Base-by-base conservation (phyloP, 106 monocot genomes). In the Dioscorea alata region DNA sequence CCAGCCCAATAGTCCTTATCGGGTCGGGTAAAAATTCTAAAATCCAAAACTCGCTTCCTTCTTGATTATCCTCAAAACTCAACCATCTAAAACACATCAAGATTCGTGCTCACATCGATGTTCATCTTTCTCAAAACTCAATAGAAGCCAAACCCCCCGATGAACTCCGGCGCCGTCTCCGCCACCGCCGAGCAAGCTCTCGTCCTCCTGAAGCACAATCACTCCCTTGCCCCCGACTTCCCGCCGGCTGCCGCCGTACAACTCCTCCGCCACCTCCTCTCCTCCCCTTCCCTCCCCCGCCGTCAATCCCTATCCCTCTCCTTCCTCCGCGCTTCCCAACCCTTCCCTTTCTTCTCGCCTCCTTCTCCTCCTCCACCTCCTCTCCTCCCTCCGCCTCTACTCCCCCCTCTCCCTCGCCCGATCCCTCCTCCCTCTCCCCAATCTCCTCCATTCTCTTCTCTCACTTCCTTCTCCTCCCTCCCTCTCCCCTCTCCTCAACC, bases 401-500 rank as follows among this genome's bases (percentile, higher is more conserved):
- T 34, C 15, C 31, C 54, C 68, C 23, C 63, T 25, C 23, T 71
- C 13, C 68, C 34, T 31, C 28, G 65, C 20, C 52, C 64, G 19
- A 18, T 51, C 56, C 28, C 54, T 66, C 61, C 49, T 13, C 62
- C 66, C 65, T 72, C 74, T 60, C 68, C 78, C 13, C 20, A 22
- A 59, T 42, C 24, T 59, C 81, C 32, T 76, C 57, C 57, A 17
- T 42, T 59, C 48, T 70, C 32, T 24, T 24, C 56, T 35, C 48
- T 34, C 33, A 23, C 58, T 18, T n/a, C 34, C 61, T 19, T 34
- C 63, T 4, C 52, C 74, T 10, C 52, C 66, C 58, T 13, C 69
- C 75, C 28, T 57, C 49, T 33, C 67, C 13, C 4, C 60, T 71
- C 75, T 80, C 33, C 78, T 92, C 71, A 88, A 92, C 68, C 67